Evolutionary conservation across 495 filamentous ascomycete genomes (phyloP).

Genomic region (Geopyxis carbonaria): DNA sequence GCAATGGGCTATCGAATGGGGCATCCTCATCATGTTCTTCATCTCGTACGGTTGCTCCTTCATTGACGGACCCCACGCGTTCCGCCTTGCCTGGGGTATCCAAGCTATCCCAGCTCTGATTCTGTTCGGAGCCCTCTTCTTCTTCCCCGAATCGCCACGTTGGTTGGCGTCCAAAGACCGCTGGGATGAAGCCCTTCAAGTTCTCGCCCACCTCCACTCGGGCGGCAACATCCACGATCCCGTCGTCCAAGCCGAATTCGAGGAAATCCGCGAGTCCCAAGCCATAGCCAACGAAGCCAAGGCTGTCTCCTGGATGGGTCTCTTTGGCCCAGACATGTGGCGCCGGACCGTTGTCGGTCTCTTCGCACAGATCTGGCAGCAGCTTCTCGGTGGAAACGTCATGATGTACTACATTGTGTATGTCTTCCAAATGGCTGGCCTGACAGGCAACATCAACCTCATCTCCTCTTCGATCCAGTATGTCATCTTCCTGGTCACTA

Average conservation of each 20-base stretch:
- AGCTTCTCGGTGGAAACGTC: constrained; percentile 71
- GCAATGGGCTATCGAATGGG: constrained; percentile 69
- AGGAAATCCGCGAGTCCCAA: constrained; percentile 19
- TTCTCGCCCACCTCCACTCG: constrained; percentile 49
- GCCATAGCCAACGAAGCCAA: constrained; percentile 26
- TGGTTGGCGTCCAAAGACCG: constrained; percentile 60
- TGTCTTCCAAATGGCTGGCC: constrained; percentile 55
- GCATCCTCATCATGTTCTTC: constrained; percentile 67
- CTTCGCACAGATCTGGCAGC: constrained; percentile 71
- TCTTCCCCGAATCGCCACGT: constrained; percentile 60
- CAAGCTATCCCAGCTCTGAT: constrained; percentile 56
- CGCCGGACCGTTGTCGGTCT: constrained; percentile 38
- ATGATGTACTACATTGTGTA: constrained; percentile 60
- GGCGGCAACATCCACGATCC: constrained; percentile 44
- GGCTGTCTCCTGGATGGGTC: constrained; percentile 49
- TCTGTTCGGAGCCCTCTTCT: constrained; percentile 42
- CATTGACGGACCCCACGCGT: constrained; percentile 42
- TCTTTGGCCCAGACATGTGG: constrained; percentile 50
- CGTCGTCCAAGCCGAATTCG: constrained; percentile 33
- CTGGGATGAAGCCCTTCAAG: constrained; percentile 50
- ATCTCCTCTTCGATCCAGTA: constrained; percentile 59
- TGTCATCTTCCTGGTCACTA: constrained; percentile 48
- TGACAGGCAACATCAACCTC: constrained; percentile 41
- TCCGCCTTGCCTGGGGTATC: constrained; percentile 59
- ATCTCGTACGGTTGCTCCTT: constrained; percentile 62